Percentiles rank a stretch among this genome's conserved stretches.
phyloP scores from a whole-genome alignment of 1,284 basidiomycete genomes.

The Ganoderma sinense region DNA sequence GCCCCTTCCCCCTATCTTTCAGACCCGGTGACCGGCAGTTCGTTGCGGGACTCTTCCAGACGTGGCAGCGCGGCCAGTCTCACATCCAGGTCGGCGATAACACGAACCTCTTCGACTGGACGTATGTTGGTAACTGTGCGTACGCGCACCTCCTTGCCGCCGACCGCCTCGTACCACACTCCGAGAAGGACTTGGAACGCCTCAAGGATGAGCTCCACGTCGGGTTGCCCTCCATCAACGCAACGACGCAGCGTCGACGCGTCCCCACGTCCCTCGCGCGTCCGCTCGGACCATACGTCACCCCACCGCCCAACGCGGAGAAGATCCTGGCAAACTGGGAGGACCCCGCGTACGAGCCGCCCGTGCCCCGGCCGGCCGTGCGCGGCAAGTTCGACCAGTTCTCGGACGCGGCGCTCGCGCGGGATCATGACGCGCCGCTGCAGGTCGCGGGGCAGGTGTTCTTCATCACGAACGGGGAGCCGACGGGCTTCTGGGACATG shows the following conservation, averaged over 20 bases:
- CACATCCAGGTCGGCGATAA: slow-evolving; percentile 96
- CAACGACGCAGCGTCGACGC: slow-evolving; percentile 60
- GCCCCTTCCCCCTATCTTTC: background rate
- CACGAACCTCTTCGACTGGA: slow-evolving; percentile 96
- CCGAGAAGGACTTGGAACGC: slow-evolving; percentile 51
- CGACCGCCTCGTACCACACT: slow-evolving; percentile 73
- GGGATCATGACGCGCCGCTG: slow-evolving; percentile 59
- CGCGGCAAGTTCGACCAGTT: slow-evolving; percentile 82
- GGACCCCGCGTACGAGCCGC: slow-evolving; percentile 52
- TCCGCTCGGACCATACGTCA: slow-evolving; percentile 82
- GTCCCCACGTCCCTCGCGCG: slow-evolving; percentile 82
- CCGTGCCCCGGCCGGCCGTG: slow-evolving; percentile 63
- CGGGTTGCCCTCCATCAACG: slow-evolving; percentile 71
- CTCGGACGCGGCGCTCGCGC: slow-evolving; percentile 60
- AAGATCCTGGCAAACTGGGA: slow-evolving; percentile 69
- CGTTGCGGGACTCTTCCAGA: slow-evolving; percentile 83
- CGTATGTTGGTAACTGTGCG: slow-evolving; percentile 96
- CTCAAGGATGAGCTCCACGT: slow-evolving; percentile 48
- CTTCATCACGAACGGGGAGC: slow-evolving; percentile 98
- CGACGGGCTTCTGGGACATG: slow-evolving; percentile 97
- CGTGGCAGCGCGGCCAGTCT: slow-evolving; percentile 85
- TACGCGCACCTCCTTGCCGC: slow-evolving; percentile 95
- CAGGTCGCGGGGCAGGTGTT: slow-evolving; percentile 94
- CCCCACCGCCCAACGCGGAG: slow-evolving; percentile 64
- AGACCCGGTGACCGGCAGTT: slow-evolving; percentile 94